Conservation (phyloP, 768 basidiomycete genomes). For the Macrolepiota albuminosa region DNA sequence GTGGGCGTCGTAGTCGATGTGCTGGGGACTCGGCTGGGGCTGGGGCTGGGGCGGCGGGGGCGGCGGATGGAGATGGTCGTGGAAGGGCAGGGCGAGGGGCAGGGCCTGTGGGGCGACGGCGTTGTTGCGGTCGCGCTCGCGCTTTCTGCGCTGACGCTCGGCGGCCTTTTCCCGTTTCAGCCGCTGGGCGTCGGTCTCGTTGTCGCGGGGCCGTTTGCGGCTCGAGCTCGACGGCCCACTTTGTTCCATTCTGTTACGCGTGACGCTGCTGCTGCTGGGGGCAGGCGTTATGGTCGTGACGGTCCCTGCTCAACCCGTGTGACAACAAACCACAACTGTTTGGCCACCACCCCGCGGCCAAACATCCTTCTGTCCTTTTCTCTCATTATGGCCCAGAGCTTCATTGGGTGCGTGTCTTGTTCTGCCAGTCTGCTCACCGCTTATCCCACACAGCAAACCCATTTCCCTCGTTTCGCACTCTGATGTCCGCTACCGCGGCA, state of each 20-base stretch:
- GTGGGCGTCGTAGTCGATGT: constrained; percentile 14
- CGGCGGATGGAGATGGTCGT: constrained; percentile 20
- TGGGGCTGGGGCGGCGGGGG: background rate
- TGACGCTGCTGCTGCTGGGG: constrained; percentile 17
- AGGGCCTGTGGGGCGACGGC: constrained; percentile 21
- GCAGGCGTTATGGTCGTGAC: background rate
- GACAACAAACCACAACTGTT: constrained; percentile 22
- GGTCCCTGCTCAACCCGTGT: constrained; percentile 14
- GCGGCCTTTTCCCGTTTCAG: constrained; percentile 84
- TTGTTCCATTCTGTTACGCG: constrained; percentile 15
- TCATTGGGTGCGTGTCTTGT: constrained; percentile 54
- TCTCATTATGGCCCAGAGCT: constrained; percentile 59
- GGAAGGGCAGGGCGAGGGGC: constrained; percentile 13
- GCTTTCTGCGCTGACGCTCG: constrained; percentile 78
- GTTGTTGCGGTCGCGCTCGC: constrained; percentile 57
- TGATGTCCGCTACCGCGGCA: constrained; percentile 87
- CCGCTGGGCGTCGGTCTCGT: constrained; percentile 69
- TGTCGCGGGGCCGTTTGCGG: constrained; percentile 61
- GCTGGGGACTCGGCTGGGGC: constrained; percentile 16
- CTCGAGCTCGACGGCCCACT: constrained; percentile 13
- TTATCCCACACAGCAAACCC: constrained; percentile 53
- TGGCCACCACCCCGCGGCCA: too few species aligned
- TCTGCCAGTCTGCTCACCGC: background rate
- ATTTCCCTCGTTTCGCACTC: constrained; percentile 63
- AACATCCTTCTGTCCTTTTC: background rate